These are phyloP conservation scores for Russula sp. DNA, from an alignment of 768 basidiomycete species.

Conservation along the genomic window DNA sequence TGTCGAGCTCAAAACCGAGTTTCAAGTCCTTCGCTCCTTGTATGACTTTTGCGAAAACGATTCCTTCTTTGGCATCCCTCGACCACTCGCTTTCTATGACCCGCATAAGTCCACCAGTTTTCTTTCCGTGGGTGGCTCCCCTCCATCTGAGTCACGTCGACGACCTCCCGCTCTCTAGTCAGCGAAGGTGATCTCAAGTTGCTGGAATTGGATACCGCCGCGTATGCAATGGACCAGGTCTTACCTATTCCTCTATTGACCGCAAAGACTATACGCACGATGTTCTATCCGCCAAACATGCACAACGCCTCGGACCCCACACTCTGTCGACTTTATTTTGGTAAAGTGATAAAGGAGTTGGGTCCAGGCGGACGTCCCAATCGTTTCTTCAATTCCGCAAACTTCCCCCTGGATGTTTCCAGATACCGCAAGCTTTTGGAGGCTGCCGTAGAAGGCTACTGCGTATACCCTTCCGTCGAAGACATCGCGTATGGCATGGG, in stretches of 20 bases:
- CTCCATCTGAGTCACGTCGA: too few relatives aligned
- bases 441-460: neutral
- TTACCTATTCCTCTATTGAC: too few relatives aligned
- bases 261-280: neutral
- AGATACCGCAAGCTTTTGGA: neutral
- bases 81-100: neutral
- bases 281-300: neutral
- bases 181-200: too few relatives aligned
- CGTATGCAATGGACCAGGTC: too few relatives aligned
- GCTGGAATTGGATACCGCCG: too few relatives aligned
- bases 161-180: too few relatives aligned
- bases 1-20: neutral
- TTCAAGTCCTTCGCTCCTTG: neutral
- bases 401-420: neutral
- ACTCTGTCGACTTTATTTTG: neutral
- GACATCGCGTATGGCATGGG: neutral
- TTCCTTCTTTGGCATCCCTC: neutral
- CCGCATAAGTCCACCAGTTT: neutral
- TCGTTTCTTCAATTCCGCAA: neutral
- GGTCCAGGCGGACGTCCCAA: neutral
- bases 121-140: neutral
- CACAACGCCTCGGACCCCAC: neutral
- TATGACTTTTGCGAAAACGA: neutral
- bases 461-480: neutral
- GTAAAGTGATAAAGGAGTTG: neutral